A percentile compares a stretch with the other conserved stretches of the same genome.
Evolutionary conservation across 2,329 filamentous ascomycete genomes (phyloP).

Genomic region (Colletotrichum chlorophyti): DNA sequence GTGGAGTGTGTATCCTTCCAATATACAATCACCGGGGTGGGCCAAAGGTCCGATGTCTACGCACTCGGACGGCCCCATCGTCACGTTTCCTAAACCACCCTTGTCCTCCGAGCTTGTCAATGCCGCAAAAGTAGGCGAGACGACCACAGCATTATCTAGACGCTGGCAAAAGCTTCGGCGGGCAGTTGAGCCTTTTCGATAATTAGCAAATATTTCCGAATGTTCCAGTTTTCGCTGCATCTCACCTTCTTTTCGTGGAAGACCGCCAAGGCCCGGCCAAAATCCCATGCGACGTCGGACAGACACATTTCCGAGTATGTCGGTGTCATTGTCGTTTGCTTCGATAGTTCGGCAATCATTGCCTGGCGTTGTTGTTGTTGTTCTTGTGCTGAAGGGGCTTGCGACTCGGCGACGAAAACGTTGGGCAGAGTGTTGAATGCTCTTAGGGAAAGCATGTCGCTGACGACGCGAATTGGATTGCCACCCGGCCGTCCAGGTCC

Average conservation of each 20-base stretch:
- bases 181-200: constrained; percentile 51
- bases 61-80: constrained; percentile 9
- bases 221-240: constrained; percentile 8
- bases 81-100: constrained; percentile 11
- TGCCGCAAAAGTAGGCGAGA: constrained; percentile 1
- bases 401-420: constrained; percentile 40
- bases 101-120: constrained; percentile 11
- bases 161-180: constrained; percentile 51
- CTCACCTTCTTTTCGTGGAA: constrained; percentile 79
- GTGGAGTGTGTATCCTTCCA: constrained; percentile 8
- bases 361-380: constrained; percentile 64
- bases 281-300: constrained; percentile 79
- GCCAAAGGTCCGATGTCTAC: constrained; percentile 11
- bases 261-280: constrained; percentile 74
- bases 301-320: constrained; percentile 84
- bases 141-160: constrained; percentile 29
- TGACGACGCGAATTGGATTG: constrained; percentile 75
- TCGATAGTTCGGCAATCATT: constrained; percentile 77
- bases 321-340: constrained; percentile 80
- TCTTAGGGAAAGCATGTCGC: constrained; percentile 78
- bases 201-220: constrained; percentile 4
- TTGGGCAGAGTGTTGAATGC: constrained; percentile 64
- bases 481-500: constrained; percentile 73
- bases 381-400: constrained; percentile 38
- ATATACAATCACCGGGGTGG: constrained; percentile 15